Conservation (phyloP, 2,329 filamentous ascomycete species). For the Cladophialophora chaetospira region DNA sequence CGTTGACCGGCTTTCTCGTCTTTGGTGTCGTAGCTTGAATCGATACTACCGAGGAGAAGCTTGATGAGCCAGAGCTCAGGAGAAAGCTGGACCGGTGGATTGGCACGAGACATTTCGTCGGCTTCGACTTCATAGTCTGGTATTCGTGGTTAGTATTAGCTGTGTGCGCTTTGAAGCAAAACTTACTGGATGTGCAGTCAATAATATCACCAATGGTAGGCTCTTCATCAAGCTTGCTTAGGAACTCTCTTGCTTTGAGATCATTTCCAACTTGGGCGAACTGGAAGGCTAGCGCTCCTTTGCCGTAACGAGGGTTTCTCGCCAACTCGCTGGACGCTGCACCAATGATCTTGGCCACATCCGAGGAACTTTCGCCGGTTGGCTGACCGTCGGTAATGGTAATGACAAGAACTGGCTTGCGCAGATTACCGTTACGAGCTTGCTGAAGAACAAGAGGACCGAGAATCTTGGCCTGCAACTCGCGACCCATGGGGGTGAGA, state of each 20-base stretch:
- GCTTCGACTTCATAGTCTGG: constrained; percentile 68
- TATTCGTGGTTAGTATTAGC: not conserved
- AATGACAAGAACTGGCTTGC: constrained; percentile 67
- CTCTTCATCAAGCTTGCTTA: constrained; percentile 65
- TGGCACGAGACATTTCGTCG: constrained; percentile 64
- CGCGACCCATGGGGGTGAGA: constrained; percentile 67
- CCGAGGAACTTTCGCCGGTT: constrained; percentile 60
- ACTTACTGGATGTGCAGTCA: constrained; percentile 69
- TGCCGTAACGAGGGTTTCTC: constrained; percentile 54
- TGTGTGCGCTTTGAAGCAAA: not conserved
- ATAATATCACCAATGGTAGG: constrained; percentile 62
- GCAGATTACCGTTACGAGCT: constrained; percentile 55
- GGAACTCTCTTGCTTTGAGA: constrained; percentile 63
- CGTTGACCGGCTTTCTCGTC: constrained; percentile 58
- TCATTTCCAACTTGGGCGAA: constrained; percentile 72
- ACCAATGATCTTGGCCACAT: constrained; percentile 60
- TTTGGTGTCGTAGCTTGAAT: constrained; percentile 65
- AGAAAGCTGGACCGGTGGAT: constrained; percentile 64
- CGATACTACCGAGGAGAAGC: constrained; percentile 67
- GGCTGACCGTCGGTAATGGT: constrained; percentile 68
- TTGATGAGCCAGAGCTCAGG: constrained; percentile 69
- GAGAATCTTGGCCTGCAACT: constrained; percentile 64
- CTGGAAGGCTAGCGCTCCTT: constrained; percentile 64
- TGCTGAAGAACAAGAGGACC: constrained; percentile 60
- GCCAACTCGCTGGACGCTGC: constrained; percentile 55